Conservation (phyloP, 1,139 yeast species). For the Nakaseomyces nivariensis region DNA sequence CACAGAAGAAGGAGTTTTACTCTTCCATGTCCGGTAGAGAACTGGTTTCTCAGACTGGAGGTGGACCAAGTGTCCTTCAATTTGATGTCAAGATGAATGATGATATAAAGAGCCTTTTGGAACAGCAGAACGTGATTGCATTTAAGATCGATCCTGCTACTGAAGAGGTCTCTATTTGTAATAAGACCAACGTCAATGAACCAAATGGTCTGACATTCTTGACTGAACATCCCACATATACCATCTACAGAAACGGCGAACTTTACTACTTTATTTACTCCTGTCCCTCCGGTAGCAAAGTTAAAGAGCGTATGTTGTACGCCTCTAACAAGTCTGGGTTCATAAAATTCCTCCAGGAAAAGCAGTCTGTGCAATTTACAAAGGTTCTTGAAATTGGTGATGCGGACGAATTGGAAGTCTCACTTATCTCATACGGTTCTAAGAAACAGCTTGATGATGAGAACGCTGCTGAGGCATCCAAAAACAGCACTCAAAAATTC, state of each 20-base stretch:
- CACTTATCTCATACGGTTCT: conserved; percentile 23
- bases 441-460: conserved; percentile 14
- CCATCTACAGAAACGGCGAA: conserved; percentile 35
- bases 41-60: conserved; percentile 25
- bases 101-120: conserved; percentile 17
- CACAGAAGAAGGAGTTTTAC: conserved; percentile 17
- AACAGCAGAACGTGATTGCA: conserved; percentile 26
- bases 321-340: conserved; percentile 75
- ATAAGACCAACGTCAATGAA: conserved; percentile 12
- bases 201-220: conserved; percentile 30
- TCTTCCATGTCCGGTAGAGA: conserved; percentile 13
- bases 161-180: conserved; percentile 31
- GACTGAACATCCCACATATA: conserved; percentile 46
- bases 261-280: conserved; percentile 52
- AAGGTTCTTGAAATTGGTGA: conserved; percentile 60
- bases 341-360: conserved; percentile 38
- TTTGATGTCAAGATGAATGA: conserved; percentile 24
- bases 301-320: conserved; percentile 85
- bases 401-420: conserved; percentile 45
- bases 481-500: conserved; percentile 30
- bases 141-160: conserved; percentile 31
- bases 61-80: conserved; percentile 23
- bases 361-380: conserved; percentile 30
- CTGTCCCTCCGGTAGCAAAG: conserved; percentile 85
- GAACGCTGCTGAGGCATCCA: conserved; percentile 10